Evolutionary conservation across 139 green algal species (phyloP).

Genomic region (Auxenochlorella pyrenoidosa): DNA sequence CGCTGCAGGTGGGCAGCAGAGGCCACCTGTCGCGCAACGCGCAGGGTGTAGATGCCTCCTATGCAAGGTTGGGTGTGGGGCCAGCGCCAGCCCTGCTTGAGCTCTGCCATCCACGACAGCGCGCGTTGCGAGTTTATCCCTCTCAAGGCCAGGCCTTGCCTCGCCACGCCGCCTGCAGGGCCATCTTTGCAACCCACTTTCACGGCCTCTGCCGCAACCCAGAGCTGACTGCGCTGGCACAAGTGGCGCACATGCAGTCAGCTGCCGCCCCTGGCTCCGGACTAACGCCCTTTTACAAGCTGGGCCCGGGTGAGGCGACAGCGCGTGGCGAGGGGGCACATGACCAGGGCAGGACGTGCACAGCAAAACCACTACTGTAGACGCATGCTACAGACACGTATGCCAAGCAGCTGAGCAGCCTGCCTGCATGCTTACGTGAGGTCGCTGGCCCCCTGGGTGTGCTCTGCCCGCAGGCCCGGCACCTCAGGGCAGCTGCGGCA

Average conservation of each 20-base stretch:
- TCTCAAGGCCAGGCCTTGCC: too few relatives aligned
- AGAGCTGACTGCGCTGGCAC: slow-evolving; percentile 7
- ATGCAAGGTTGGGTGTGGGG: too few relatives aligned
- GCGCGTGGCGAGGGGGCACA: too few relatives aligned
- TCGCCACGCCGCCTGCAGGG: slow-evolving; percentile 62
- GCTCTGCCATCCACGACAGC: too few relatives aligned
- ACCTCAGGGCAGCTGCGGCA: slow-evolving; percentile 57
- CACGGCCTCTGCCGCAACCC: slow-evolving; percentile 69
- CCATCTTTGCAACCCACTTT: slow-evolving; percentile 96
- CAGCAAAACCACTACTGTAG: too few relatives aligned
- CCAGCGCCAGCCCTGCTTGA: too few relatives aligned
- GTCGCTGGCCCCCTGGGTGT: neutral
- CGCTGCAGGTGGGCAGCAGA: slow-evolving; percentile 33
- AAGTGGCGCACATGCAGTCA: slow-evolving; percentile 60
- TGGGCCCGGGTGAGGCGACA: neutral
- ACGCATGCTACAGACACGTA: too few relatives aligned
- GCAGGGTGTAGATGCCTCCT: too few relatives aligned
- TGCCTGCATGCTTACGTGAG: neutral
- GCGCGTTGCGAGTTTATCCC: too few relatives aligned
- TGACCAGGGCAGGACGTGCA: too few relatives aligned
- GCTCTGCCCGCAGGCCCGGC: slow-evolving; percentile 32
- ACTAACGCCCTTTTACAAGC: slow-evolving; percentile 40
- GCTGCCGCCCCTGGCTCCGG: slow-evolving; percentile 13
- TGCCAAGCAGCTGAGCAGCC: too few relatives aligned
- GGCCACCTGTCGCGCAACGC: too few relatives aligned